Evolutionary conservation across 768 basidiomycete genomes (phyloP).

Genomic region (Podaxis carcinomalis): DNA sequence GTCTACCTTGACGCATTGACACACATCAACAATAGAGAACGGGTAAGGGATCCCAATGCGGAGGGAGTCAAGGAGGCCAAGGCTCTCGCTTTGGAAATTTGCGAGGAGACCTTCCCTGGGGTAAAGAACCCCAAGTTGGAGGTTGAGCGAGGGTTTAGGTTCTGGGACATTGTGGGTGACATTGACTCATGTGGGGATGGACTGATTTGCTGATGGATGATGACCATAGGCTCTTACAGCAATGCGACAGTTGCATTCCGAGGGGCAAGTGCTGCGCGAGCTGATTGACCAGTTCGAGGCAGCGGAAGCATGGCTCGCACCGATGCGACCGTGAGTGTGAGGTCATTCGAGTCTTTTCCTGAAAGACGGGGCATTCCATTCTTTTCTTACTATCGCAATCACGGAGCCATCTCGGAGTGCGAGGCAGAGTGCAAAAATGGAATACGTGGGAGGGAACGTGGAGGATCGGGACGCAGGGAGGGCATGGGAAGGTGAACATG

Average conservation of each 20-base stretch:
- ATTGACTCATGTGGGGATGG: constrained; percentile 11
- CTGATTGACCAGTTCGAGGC: constrained; percentile 95
- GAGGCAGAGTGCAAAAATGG: constrained; percentile 13
- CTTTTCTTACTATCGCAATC: constrained; percentile 6
- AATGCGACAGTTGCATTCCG: constrained; percentile 84
- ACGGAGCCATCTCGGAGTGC: constrained; percentile 11
- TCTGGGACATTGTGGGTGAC: constrained; percentile 92
- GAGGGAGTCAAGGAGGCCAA: constrained; percentile 83
- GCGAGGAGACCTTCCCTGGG: constrained; percentile 92
- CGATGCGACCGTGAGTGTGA: constrained; percentile 72
- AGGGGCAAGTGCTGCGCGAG: constrained; percentile 76
- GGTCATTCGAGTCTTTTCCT: background rate
- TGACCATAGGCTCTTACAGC: constrained; percentile 69
- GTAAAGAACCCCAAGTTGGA: constrained; percentile 85
- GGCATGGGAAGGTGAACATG: constrained; percentile 7
- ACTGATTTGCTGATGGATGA: constrained; percentile 8
- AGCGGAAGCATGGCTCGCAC: constrained; percentile 90
- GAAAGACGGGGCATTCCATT: background rate
- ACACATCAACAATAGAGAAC: constrained; percentile 75
- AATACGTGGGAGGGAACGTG: constrained; percentile 13
- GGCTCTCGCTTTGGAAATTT: constrained; percentile 81
- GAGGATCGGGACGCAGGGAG: constrained; percentile 12
- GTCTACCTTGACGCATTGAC: constrained; percentile 93
- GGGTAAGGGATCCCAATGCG: constrained; percentile 73
- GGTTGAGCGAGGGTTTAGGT: constrained; percentile 94